Evolutionary conservation across 2,329 filamentous ascomycete species (phyloP), one percentile per base, ranked within the genome.

Genomic region (Penicillium sp.): DNA sequence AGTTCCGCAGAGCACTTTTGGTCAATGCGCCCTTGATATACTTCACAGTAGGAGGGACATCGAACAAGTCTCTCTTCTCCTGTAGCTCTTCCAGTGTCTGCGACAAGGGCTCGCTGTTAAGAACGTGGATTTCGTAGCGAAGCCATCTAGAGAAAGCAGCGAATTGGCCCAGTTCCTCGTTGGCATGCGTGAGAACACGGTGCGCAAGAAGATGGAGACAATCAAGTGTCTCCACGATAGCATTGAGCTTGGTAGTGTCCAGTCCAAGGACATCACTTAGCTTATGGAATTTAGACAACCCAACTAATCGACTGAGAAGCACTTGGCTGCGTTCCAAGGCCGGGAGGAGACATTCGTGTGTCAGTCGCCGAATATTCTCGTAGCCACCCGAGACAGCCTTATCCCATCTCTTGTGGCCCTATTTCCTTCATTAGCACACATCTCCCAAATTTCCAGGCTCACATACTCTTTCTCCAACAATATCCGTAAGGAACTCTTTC

Each of bases 391-490:
- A 82, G 2, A 95, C 89, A 6, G 89, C 88, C 68, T 93, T 95
- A 61, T 97, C 92, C 94, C 94, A 99, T 47, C 94, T 82, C 74
- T 96, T 97, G 66, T 96, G 90, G 0, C 92, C 92, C 88, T 94
- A 49, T 20, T 3, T 20, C 3, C 16, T 24, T 38, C 35, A 57
- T 64, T 38, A 68, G 52, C 29, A 11, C 10, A 29, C 16, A 8
- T 42, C 32, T 38, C 37, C 26, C 24, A 29, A 5, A 22, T 57
- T 2, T 7, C 5, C 20, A 34, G 22, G 43, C 31, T 22, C 31
- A 72, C 83, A 67, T 78, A 92, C 90, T 60, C 90, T 80, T 69
- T 95, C 90, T 8, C 86, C 85, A 31, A 97, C 77, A 61, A 89
- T 89, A 67, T 96, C 91, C 5, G 92, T 85, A 1, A 99, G 80